Base-by-base conservation (phyloP, 2,329 filamentous ascomycete genomes). In the Pleoardoris graminearum region DNA sequence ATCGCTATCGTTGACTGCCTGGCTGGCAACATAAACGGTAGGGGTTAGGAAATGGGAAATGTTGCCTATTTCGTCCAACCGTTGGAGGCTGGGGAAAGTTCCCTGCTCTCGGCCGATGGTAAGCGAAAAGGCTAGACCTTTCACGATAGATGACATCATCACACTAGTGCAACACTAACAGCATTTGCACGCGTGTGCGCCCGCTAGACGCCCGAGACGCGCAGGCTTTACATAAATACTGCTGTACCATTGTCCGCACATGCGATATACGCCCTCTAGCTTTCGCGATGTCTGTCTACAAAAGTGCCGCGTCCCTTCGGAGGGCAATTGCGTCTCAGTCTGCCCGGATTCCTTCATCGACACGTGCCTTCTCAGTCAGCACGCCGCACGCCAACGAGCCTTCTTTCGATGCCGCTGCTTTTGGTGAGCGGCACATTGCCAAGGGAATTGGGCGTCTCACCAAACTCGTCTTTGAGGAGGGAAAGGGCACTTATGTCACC, bases 401-500 rank as follows among this genome's bases (percentile, higher is more conserved):
- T 5, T 49, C 60, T 1, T 41, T 67, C 49, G 65, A 68, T 17
- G 27, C 60, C 3, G 65, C 65, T 4, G 59, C 61, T 1, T 68
- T 67, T 33, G 65, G 60, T 22, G 64, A 68, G 50, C 57, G 60
- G 27, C 65, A 68, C 55, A 68, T 68, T 54, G 64, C 65, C n/a
- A 63, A 58, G 36, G 65, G 65, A 37, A 68, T 68, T 47, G 65
- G 65, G 1, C 60, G 65, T 23, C 65, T 68, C 30, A 68, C 64
- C 8, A 67, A 66, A 36, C 65, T 67, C 53, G 65, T 68, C 7
- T 67, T 68, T 19, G 65, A 68, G 25, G 61, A 67, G n/a, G 65
- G 59, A 33, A 61, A 64, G 45, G 65, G 65, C 46, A 56, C 60
- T n/a, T 68, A 53, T 39, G 65, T 68, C 17, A 68, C 63, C 22